Evolutionary conservation across 2,329 filamentous ascomycete species (phyloP).

Genomic region (Arthrobotrys entomopaga): DNA sequence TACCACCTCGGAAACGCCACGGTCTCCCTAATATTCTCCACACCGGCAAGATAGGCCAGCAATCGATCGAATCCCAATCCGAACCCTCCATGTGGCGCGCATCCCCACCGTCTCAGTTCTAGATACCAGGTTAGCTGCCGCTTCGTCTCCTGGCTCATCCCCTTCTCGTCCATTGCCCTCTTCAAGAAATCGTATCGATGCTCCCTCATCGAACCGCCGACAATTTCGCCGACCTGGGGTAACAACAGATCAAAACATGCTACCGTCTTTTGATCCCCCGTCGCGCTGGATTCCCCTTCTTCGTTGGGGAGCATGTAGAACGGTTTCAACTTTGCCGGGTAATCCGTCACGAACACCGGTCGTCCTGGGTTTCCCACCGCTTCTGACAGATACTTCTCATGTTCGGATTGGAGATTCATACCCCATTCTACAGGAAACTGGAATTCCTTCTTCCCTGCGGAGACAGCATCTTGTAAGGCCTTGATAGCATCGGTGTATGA

Average conservation of each 20-base stretch:
- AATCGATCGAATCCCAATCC: conserved; percentile 89
- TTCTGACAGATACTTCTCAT: conserved; percentile 86
- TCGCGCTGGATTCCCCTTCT: conserved; percentile 50
- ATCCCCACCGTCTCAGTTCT: conserved; percentile 89
- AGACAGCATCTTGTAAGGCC: conserved; percentile 71
- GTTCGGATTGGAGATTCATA: conserved; percentile 83
- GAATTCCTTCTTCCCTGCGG: conserved; percentile 68
- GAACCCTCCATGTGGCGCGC: conserved; percentile 89
- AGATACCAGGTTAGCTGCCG: conserved; percentile 82
- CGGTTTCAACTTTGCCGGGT: conserved; percentile 87
- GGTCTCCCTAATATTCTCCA: conserved; percentile 83
- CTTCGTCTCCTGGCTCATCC: conserved; percentile 62
- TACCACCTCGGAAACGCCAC: conserved; percentile 84
- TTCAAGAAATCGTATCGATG: conserved; percentile 75
- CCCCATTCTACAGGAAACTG: conserved; percentile 76
- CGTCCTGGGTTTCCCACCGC: conserved; percentile 67
- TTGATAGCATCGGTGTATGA: conserved; percentile 83
- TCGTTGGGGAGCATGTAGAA: conserved; percentile 82
- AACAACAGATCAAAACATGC: conserved; percentile 92
- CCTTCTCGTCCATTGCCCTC: conserved; percentile 59
- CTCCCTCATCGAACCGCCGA: conserved; percentile 89
- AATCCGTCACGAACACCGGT: conserved; percentile 92
- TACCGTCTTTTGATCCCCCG: conserved; percentile 68
- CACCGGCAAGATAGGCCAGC: conserved; percentile 82
- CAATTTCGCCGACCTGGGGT: conserved; percentile 85